phyloP scores from a whole-genome alignment of 345 rosid genomes.

The Euphorbia peplus region DNA sequence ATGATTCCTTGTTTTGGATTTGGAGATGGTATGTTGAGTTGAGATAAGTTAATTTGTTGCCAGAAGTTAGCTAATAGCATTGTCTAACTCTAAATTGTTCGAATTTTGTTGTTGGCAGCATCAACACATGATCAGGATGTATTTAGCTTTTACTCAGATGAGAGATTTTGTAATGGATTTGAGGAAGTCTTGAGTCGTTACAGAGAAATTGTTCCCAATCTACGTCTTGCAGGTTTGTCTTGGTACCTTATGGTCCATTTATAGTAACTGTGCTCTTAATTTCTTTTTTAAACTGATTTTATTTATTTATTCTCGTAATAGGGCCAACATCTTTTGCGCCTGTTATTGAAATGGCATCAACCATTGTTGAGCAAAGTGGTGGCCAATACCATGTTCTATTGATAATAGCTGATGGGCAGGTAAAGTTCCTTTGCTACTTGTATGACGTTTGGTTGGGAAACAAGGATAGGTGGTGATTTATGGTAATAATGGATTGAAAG shows the following conservation, averaged over 20 bases:
- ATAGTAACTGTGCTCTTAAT: slow-evolving; percentile 8
- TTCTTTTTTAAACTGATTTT: slow-evolving; percentile 1
- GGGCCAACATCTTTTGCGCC: slow-evolving; percentile 33
- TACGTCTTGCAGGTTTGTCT: slow-evolving; percentile 34
- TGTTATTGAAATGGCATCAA: slow-evolving; percentile 28
- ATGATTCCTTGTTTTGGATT: slow-evolving; percentile 35
- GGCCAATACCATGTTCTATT: slow-evolving; percentile 34
- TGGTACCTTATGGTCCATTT: not conserved
- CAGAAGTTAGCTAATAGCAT: slow-evolving; percentile 4
- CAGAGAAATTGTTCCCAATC: slow-evolving; percentile 28
- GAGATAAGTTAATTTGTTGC: slow-evolving; percentile 9
- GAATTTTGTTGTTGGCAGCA: slow-evolving; percentile 18
- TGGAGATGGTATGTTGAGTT: slow-evolving; percentile 30
- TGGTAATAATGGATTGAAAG: not conserved
- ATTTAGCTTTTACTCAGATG: slow-evolving; percentile 29
- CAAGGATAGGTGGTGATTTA: not conserved
- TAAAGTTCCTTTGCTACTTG: not conserved
- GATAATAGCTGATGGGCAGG: slow-evolving; percentile 38
- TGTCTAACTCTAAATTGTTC: slow-evolving; percentile 18
- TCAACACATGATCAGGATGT: slow-evolving; percentile 36
- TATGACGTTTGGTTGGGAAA: not conserved
- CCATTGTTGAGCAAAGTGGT: slow-evolving; percentile 30
- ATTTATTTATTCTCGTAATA: not conserved
- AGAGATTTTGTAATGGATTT: slow-evolving; percentile 30
- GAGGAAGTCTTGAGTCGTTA: slow-evolving; percentile 34